A percentile compares a stretch with the other conserved stretches of the same genome.
These are phyloP conservation scores for Myxozyma vanderwaltii DNA, from an alignment of 805 yeast genomes.

Conservation along the genomic window DNA sequence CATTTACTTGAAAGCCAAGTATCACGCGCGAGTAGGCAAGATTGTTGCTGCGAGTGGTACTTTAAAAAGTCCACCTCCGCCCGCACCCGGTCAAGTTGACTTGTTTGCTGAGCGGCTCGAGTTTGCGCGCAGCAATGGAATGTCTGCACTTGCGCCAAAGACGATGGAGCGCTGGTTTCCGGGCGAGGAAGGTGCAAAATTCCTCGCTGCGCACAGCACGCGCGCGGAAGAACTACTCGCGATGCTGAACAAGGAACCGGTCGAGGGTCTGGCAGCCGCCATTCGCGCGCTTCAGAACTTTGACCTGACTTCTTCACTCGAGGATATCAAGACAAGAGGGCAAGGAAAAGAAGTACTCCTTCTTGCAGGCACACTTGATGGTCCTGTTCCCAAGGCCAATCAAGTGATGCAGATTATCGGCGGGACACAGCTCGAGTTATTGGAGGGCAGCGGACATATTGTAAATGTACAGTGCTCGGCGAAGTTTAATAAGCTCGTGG, in stretches of 20 bases:
- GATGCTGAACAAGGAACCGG: constrained; percentile 19
- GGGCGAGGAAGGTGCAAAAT: constrained; percentile 17
- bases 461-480: constrained; percentile 25
- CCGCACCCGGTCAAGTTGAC: constrained; percentile 14
- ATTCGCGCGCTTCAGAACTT: constrained; percentile 30
- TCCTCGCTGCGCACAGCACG: constrained; percentile 6
- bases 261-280: constrained; percentile 25
- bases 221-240: constrained; percentile 18
- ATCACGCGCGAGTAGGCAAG: constrained; percentile 22
- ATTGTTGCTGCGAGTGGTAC: constrained; percentile 27
- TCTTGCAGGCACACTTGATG: constrained; percentile 27
- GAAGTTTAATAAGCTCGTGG: constrained; percentile 24
- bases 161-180: constrained; percentile 33
- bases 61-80: constrained; percentile 10
- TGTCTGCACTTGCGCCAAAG: constrained; percentile 23
- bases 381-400: constrained; percentile 18
- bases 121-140: constrained; percentile 25
- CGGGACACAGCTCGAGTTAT: constrained; percentile 11
- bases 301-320: constrained; percentile 26
- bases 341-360: constrained; percentile 19
- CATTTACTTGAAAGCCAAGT: constrained; percentile 12
- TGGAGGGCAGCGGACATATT: constrained; percentile 25
- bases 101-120: constrained; percentile 23
- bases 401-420: constrained; percentile 17
- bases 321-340: constrained; percentile 14